Percentiles rank a stretch among this genome's conserved stretches.
These are phyloP conservation scores for Coriaria nepalensis DNA, from an alignment of 306 rosid species.

Conservation along the genomic window DNA sequence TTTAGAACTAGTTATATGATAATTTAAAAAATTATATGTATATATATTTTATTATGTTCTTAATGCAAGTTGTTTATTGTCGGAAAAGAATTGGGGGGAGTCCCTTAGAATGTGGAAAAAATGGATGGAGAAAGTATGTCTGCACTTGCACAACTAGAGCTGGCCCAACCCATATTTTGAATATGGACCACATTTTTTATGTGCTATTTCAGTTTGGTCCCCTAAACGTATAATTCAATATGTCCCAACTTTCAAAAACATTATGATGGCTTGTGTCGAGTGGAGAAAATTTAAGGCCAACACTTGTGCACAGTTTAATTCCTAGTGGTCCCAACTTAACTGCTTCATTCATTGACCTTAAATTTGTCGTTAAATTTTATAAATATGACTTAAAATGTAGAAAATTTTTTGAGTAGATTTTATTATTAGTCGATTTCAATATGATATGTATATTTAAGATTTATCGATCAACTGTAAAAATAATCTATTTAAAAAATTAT, in stretches of 20 bases:
- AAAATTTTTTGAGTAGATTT: too few relatives aligned
- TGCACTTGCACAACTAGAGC: slow-evolving; percentile 22
- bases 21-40: too few relatives aligned
- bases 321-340: background rate
- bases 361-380: too few relatives aligned
- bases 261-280: slow-evolving; percentile 51
- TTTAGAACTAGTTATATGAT: too few relatives aligned
- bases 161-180: slow-evolving; percentile 24
- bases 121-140: slow-evolving; percentile 18
- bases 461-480: too few relatives aligned
- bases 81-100: too few relatives aligned
- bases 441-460: too few relatives aligned
- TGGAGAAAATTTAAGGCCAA: slow-evolving; percentile 53
- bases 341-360: too few relatives aligned
- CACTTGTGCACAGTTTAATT: slow-evolving; percentile 13
- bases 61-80: too few relatives aligned
- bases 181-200: slow-evolving; percentile 41
- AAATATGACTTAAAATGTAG: too few relatives aligned
- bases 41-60: too few relatives aligned
- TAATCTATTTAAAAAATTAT: background rate
- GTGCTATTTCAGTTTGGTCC: slow-evolving; percentile 45
- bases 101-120: slow-evolving; percentile 26
- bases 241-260: slow-evolving; percentile 67
- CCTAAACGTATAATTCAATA: slow-evolving; percentile 48
- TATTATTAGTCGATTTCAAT: too few relatives aligned